Evolutionary conservation across 164 flowering plant genomes (phyloP).

Genomic region (Annona cherimola): DNA sequence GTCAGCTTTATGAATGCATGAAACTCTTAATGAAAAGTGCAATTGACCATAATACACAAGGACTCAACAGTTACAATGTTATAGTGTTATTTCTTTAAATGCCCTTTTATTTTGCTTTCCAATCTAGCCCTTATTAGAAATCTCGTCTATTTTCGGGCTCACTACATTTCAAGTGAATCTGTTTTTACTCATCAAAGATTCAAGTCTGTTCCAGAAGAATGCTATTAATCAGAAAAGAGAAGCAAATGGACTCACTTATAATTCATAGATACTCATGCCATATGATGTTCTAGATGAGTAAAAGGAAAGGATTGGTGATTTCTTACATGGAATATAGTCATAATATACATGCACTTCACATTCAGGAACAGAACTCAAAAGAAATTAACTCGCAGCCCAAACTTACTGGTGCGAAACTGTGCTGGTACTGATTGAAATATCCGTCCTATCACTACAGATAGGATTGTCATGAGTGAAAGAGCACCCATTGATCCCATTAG

Average conservation of each 20-base stretch:
- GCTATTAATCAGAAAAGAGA: too few relatives aligned
- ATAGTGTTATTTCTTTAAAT: too few relatives aligned
- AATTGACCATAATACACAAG: too few relatives aligned
- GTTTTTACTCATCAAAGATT: too few relatives aligned
- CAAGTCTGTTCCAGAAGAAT: too few relatives aligned
- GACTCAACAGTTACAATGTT: too few relatives aligned
- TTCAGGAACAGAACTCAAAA: not conserved
- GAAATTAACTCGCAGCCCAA: not conserved
- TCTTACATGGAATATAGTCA: not conserved
- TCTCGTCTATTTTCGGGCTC: too few relatives aligned
- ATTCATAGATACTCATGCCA: not conserved
- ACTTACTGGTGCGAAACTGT: conserved; percentile 97
- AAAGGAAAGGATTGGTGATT: not conserved
- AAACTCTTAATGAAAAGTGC: too few relatives aligned
- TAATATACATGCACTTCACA: not conserved
- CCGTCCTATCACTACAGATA: conserved; percentile 88
- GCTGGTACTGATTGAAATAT: conserved; percentile 94
- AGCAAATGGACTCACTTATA: too few relatives aligned
- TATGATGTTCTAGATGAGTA: not conserved
- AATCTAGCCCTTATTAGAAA: too few relatives aligned
- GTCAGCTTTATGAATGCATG: too few relatives aligned
- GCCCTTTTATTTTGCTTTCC: too few relatives aligned
- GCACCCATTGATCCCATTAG: conserved; percentile 95
- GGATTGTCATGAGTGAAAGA: conserved; percentile 86
- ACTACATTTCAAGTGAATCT: not conserved